Evolutionary conservation across 495 filamentous ascomycete genomes (phyloP).

Genomic region (Daldinia bambusicola): DNA sequence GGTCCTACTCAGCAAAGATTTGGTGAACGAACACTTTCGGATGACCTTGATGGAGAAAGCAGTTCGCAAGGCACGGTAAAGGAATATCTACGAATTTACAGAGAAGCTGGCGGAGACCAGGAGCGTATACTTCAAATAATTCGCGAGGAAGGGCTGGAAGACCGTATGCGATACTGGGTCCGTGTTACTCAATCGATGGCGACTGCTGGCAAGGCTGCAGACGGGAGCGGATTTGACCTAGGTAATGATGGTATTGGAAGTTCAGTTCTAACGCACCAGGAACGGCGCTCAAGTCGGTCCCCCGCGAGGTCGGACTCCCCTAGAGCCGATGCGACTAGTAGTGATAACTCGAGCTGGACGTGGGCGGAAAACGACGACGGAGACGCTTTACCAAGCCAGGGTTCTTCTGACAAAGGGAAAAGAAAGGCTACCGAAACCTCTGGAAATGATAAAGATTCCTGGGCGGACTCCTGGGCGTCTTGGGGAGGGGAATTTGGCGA

Average conservation of each 20-base stretch:
- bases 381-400: slow-evolving; percentile 27
- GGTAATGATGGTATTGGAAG: background rate
- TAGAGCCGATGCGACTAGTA: slow-evolving; percentile 35
- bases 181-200: slow-evolving; percentile 48
- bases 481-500: slow-evolving; percentile 43
- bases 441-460: slow-evolving; percentile 15
- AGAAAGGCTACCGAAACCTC: slow-evolving; percentile 25
- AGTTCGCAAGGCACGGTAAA: slow-evolving; percentile 47
- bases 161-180: slow-evolving; percentile 65
- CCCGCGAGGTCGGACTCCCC: slow-evolving; percentile 32
- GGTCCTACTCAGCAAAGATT: slow-evolving; percentile 4
- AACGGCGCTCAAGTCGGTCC: slow-evolving; percentile 22
- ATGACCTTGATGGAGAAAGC: slow-evolving; percentile 12
- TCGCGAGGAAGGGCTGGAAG: slow-evolving; percentile 66
- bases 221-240: slow-evolving; percentile 6
- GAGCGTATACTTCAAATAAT: slow-evolving; percentile 70
- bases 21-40: slow-evolving; percentile 12
- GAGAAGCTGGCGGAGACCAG: slow-evolving; percentile 66
- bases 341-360: slow-evolving; percentile 48
- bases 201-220: slow-evolving; percentile 9
- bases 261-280: slow-evolving; percentile 4
- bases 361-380: slow-evolving; percentile 50
- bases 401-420: slow-evolving; percentile 49
- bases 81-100: slow-evolving; percentile 63
- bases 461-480: slow-evolving; percentile 26